Conservation (phyloP, 371 early-diverging fungal genomes). For the Conidiobolus incongruus region DNA sequence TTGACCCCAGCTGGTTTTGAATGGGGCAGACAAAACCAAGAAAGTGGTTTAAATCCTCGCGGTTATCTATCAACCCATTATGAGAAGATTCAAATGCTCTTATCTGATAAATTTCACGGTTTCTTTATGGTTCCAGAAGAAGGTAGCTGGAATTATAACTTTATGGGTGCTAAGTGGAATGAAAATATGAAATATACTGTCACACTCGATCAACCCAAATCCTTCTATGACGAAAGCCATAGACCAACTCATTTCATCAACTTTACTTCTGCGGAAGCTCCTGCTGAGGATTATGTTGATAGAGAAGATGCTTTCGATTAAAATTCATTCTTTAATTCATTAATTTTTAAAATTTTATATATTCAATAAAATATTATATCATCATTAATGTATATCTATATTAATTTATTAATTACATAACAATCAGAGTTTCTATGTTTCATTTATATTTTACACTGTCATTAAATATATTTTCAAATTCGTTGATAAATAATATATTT, state of each 20-base stretch:
- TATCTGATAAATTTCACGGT: slow-evolving; percentile 87
- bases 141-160: slow-evolving; percentile 92
- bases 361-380: too few species aligned
- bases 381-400: too few species aligned
- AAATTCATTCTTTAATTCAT: too few species aligned
- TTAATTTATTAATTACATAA: too few species aligned
- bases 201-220: slow-evolving; percentile 77
- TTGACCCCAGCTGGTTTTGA: slow-evolving; percentile 86
- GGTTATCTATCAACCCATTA: slow-evolving; percentile 75
- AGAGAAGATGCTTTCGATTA: slow-evolving; percentile 33
- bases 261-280: slow-evolving; percentile 68
- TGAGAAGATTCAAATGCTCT: slow-evolving; percentile 86
- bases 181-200: slow-evolving; percentile 79
- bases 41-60: slow-evolving; percentile 50
- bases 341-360: too few species aligned
- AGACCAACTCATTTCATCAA: slow-evolving; percentile 89
- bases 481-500: too few species aligned
- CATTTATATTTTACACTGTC: too few species aligned
- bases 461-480: too few species aligned
- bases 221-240: slow-evolving; percentile 91
- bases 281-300: slow-evolving; percentile 33
- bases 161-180: slow-evolving; percentile 80
- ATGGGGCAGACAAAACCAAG: slow-evolving; percentile 76
- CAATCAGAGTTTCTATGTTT: too few species aligned
- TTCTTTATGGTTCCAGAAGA: slow-evolving; percentile 94